Conservation (phyloP, 1,139 yeast genomes). For the Geotrichum candidum region DNA sequence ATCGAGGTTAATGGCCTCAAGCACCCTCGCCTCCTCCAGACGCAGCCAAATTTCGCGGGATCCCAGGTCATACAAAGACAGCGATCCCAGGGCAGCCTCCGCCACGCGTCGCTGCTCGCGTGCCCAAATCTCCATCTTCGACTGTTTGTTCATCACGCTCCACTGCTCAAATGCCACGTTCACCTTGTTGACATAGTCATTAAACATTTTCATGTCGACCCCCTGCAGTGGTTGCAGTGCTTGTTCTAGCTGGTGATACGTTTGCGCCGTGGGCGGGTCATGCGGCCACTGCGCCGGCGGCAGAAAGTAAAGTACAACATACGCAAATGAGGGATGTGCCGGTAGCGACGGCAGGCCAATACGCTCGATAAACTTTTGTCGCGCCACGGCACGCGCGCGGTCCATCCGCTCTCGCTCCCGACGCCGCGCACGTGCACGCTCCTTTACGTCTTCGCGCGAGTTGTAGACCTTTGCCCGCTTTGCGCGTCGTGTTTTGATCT, state of each 20-base stretch:
- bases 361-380: constrained; percentile 34
- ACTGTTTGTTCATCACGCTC: constrained; percentile 35
- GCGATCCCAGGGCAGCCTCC: constrained; percentile 39
- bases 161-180: constrained; percentile 43
- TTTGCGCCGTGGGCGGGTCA: constrained; percentile 44
- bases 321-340: constrained; percentile 43
- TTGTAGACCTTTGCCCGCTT: constrained; percentile 41
- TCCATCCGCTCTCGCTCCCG: constrained; percentile 35
- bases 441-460: constrained; percentile 42
- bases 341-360: constrained; percentile 40
- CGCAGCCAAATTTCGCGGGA: constrained; percentile 39
- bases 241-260: constrained; percentile 32
- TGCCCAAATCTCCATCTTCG: constrained; percentile 39
- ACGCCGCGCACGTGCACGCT: constrained; percentile 39
- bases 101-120: constrained; percentile 43
- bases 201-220: constrained; percentile 10
- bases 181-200: constrained; percentile 28
- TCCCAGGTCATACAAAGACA: constrained; percentile 41
- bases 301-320: constrained; percentile 42
- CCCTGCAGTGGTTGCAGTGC: constrained; percentile 24
- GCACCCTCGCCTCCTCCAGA: constrained; percentile 30
- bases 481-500: constrained; percentile 38
- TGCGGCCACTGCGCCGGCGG: constrained; percentile 46
- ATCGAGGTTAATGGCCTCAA: constrained; percentile 14
- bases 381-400: constrained; percentile 36